Percentiles rank a stretch among this genome's conserved stretches.
Evolutionary conservation across 2,329 filamentous ascomycete species (phyloP).

Genomic region (Alternaria consortialis): DNA sequence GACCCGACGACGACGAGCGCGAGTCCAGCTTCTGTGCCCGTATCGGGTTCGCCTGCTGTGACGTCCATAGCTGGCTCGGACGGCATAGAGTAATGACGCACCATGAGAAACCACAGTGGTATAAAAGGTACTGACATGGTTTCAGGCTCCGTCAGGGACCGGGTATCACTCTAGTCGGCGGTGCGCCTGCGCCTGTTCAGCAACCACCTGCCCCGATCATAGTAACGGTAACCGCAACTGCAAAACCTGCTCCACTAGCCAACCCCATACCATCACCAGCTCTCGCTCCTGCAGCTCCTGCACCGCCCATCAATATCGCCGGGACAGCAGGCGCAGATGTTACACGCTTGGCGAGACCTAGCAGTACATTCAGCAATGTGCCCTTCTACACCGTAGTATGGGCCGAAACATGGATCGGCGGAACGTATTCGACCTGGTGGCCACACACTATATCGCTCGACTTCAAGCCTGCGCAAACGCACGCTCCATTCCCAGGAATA

Average conservation of each 20-base stretch:
- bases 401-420: constrained; percentile 43
- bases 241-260: constrained; percentile 3
- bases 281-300: constrained; percentile 9
- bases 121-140: constrained; percentile 1
- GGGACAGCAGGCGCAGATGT: not conserved
- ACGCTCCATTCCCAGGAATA: constrained; percentile 35
- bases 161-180: constrained; percentile 4
- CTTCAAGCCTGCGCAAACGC: constrained; percentile 29
- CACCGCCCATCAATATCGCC: not conserved
- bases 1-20: constrained; percentile 6
- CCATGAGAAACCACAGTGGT: not conserved
- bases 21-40: constrained; percentile 13
- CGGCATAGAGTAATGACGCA: constrained; percentile 3
- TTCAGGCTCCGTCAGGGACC: constrained; percentile 26
- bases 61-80: not conserved
- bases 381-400: constrained; percentile 45
- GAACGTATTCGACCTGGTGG: constrained; percentile 43
- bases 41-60: not conserved
- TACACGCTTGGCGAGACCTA: constrained; percentile 1
- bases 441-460: constrained; percentile 41
- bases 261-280: constrained; percentile 11
- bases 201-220: not conserved
- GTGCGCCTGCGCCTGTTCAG: constrained; percentile 6
- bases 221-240: not conserved
- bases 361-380: constrained; percentile 14